Evolutionary conservation across 2,329 filamentous ascomycete species (phyloP).

Genomic region (Alternaria atra): DNA sequence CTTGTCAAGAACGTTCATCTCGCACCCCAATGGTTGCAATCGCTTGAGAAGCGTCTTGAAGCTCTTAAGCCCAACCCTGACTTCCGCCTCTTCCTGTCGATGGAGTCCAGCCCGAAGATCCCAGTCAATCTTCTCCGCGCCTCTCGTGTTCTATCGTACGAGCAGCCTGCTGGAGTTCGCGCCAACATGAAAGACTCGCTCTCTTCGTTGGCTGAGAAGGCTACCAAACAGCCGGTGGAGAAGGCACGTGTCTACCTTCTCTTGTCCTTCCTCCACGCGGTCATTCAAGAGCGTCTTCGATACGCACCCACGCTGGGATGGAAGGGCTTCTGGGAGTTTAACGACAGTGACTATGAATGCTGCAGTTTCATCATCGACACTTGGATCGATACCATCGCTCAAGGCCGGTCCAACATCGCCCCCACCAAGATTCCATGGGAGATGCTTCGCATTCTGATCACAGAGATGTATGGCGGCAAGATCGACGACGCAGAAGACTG

Average conservation of each 20-base stretch:
- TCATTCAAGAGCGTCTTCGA: constrained; percentile 91
- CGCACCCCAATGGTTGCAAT: constrained; percentile 94
- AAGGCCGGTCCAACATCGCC: constrained; percentile 89
- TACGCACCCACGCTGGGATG: constrained; percentile 94
- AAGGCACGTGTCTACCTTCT: constrained; percentile 89
- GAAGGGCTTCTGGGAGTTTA: constrained; percentile 99
- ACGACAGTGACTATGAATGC: constrained; percentile 99
- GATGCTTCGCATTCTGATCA: constrained; percentile 88
- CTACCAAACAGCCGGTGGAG: constrained; percentile 85
- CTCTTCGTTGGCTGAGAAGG: constrained; percentile 78
- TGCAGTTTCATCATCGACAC: constrained; percentile 94
- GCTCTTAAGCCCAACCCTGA: constrained; percentile 91
- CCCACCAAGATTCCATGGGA: constrained; percentile 96
- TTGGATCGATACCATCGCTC: constrained; percentile 85
- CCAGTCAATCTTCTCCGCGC: constrained; percentile 94
- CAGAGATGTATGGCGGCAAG: constrained; percentile 97
- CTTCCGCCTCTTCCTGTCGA: constrained; percentile 95
- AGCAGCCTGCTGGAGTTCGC: constrained; percentile 94
- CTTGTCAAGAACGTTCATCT: constrained; percentile 99
- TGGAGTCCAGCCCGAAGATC: constrained; percentile 97
- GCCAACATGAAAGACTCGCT: constrained; percentile 99
- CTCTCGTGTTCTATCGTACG: constrained; percentile 94
- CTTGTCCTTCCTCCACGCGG: constrained; percentile 92
- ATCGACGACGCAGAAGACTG: constrained; percentile 93
- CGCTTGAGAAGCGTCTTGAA: constrained; percentile 94